Evolutionary conservation across 371 early-diverging fungal species (phyloP), one percentile per base, ranked within the genome.

Genomic region (Choanephora cucurbitarum): DNA sequence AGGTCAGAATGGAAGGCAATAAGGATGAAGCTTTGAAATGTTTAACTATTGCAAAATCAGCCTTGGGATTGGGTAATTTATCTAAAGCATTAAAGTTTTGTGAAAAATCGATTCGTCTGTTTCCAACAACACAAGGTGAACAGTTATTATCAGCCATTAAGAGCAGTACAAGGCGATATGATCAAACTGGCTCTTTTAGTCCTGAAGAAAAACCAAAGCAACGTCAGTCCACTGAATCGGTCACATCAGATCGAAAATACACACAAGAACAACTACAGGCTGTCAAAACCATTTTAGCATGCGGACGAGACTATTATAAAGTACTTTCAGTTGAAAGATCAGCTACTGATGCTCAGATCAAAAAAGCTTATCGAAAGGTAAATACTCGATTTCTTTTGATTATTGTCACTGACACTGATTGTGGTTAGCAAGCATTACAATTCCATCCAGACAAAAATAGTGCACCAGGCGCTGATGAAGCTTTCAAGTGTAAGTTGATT

Each of bases 381-480:
- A 17, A 34, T 17, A 24, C 22, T 23, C 8, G 14, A 19, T 44
- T 43, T 28, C 7, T 28, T 28, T 28, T 28, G 7, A 28, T 3
- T 28, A 7, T 28, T 7, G 28, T 28, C 28, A 28, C 28, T 28
- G 3, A 28, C 28, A 28, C 28, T 28, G 3, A 28, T 28, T 3
- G 28, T 28, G 3, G 7, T 28, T 75, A 92, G 91, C 73, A 96
- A 46, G 98, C 98, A n/a, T 77, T 95, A 51, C 90, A 89, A 69
- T 98, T 93, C 70, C 99, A 99, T 72, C 99, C 99, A 0, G 99
- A 98, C 70, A 99, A 96, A 72, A 97, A 98, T 65, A 84, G 80
- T 14, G 95, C 98, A 4, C 94, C 97, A 9, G 97, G 97, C 19
- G 95, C 98, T 3, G 96, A 95, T 54, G 97, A 96, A 67, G 99